Evolutionary conservation across 192 early-diverging fungal genomes (phyloP).

Genomic region (Coemansia sp.): DNA sequence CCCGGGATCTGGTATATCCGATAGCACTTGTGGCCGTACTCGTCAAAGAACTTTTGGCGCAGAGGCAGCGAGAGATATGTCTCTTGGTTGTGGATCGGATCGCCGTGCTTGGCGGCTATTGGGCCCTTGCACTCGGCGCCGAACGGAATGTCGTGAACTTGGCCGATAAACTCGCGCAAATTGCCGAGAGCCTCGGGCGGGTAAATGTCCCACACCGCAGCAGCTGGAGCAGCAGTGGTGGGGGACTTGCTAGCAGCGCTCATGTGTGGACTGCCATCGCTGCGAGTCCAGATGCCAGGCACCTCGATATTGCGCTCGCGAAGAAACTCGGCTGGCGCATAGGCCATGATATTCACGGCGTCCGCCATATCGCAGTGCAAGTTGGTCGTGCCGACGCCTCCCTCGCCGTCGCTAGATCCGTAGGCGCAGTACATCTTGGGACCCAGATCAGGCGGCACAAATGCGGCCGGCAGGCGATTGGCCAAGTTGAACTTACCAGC

Average conservation of each 20-base stretch:
- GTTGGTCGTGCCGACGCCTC: conserved; percentile 69
- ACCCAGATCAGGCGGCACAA: conserved; percentile 71
- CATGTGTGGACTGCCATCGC: too few relatives aligned
- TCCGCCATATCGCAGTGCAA: conserved; percentile 82
- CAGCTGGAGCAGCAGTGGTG: neutral
- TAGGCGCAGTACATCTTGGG: conserved; percentile 80
- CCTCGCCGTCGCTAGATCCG: conserved; percentile 58
- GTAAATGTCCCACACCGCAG: conserved; percentile 73
- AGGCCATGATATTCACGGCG: conserved; percentile 78
- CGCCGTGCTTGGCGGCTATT: conserved; percentile 9
- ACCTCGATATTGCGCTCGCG: conserved; percentile 6
- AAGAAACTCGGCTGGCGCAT: conserved; percentile 32
- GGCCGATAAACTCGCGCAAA: conserved; percentile 47
- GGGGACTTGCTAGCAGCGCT: too few relatives aligned
- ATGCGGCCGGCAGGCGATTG: conserved; percentile 55
- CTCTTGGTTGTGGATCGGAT: conserved; percentile 72
- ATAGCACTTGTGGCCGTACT: conserved; percentile 44
- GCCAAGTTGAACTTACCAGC: conserved; percentile 63
- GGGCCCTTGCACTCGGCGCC: neutral
- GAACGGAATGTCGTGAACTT: neutral
- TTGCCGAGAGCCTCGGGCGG: conserved; percentile 31
- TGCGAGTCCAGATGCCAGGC: conserved; percentile 19
- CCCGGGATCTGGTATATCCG: conserved; percentile 69
- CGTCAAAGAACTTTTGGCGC: conserved; percentile 39
- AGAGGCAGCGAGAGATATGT: conserved; percentile 61